Base-by-base conservation (phyloP, 108 stramenopile species). In the Aurantiochytrium sp. region DNA sequence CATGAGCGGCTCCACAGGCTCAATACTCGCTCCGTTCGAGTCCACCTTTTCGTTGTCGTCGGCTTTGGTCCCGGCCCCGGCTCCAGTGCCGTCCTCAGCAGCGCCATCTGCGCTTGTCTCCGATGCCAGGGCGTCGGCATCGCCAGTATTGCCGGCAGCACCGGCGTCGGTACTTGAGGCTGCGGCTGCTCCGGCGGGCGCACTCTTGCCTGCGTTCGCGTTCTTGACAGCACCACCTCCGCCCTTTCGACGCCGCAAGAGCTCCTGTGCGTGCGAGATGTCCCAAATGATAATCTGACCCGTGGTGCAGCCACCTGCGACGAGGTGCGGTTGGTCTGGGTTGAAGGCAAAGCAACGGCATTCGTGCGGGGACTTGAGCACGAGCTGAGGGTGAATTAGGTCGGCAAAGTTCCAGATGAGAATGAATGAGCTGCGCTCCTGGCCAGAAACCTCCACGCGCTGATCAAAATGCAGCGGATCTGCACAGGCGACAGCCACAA, bases 231-330 rank as follows among this genome's bases (percentile, higher is more conserved):
- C 25, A 44, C 43, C 58, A 49, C 90, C 59, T 90, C 35, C 35
- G 35, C 35, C 35, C 2, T 88, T 87, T 29, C 44, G 35, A 55
- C 47, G 14, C 69, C 43, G 14, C 90, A 88, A 71, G 88, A 89
- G 28, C 44, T 89, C 90, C 49, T 91, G 60, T 55, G 89, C 64
- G 21, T 59, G 53, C 88, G 91, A 49, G 43, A 90, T 49, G 72
- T 94, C 93, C 94, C 94, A 94, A 53, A 94, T 35, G 89, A 94
- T 59, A 4, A 92, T 93, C 88, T 94, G 94, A 44, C 94, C 94
- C 55, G 83, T 93, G 45, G 92, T 59, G 5, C 88, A 83, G 45
- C 93, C 94, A 0, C 93, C 94, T 3, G 72, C 92, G 5, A 94
- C 91, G 21, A 92, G 55, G 87, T 92, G 60, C 53, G 94, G 93